These are phyloP conservation scores for Apiospora marii DNA, from an alignment of 2,329 filamentous ascomycete genomes.

Conservation along the genomic window DNA sequence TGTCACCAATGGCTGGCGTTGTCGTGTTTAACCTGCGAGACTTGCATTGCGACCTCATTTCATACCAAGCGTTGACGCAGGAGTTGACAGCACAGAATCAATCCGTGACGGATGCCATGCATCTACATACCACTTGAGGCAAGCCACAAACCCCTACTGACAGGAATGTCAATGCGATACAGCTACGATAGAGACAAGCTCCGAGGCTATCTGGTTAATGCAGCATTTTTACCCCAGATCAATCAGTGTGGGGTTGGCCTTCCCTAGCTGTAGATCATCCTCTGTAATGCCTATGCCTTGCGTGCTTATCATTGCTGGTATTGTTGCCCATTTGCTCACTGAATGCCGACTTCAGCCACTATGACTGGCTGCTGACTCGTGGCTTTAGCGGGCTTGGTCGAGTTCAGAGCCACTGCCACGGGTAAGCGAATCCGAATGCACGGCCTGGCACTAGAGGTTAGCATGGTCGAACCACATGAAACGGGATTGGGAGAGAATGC, in stretches of 20 bases:
- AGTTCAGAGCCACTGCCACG: not conserved
- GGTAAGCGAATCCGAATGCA: slow-evolving; percentile 18
- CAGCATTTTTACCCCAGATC: not conserved
- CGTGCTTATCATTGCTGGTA: not conserved
- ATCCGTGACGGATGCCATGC: not conserved
- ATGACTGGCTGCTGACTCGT: not conserved
- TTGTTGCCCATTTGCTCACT: not conserved
- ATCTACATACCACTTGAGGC: not conserved
- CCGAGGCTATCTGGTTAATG: not conserved
- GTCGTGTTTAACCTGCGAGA: not conserved
- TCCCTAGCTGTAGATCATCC: not conserved
- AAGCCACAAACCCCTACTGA: not conserved
- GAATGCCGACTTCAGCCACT: not conserved
- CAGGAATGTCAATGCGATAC: not conserved
- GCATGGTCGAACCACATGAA: slow-evolving; percentile 30
- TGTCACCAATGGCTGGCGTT: not conserved
- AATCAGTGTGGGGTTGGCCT: not conserved
- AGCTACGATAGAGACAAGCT: not conserved
- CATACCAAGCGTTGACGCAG: not conserved
- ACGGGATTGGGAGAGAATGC: slow-evolving; percentile 34
- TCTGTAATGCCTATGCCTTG: not conserved
- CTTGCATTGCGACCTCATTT: not conserved
- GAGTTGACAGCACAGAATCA: not conserved
- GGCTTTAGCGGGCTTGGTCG: not conserved
- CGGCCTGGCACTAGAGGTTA: slow-evolving; percentile 5